phyloP scores from a whole-genome alignment of 169 alveolate genomes.

The Eimeria necatrix region DNA sequence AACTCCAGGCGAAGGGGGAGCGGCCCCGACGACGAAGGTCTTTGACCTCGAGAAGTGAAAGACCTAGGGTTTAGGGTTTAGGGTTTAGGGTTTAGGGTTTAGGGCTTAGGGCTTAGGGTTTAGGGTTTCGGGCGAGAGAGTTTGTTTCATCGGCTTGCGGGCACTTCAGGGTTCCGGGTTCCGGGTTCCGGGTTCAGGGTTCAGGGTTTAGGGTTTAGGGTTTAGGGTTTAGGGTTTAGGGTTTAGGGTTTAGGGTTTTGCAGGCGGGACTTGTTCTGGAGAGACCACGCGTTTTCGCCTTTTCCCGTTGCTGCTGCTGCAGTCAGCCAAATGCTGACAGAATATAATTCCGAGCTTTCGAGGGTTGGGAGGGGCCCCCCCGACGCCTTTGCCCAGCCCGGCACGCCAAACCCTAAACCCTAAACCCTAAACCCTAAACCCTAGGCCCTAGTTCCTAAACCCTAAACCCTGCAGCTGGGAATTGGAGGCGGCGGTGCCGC shows the following conservation, averaged over 20 bases:
- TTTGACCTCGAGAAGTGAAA: slow-evolving; percentile 55
- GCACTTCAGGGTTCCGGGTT: no score
- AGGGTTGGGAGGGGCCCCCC: neutral
- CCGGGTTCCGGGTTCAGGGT: neutral
- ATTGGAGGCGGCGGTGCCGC: no score
- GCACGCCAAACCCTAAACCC: slow-evolving; percentile 51
- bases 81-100: neutral
- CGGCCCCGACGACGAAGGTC: slow-evolving; percentile 19
- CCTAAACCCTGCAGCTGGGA: neutral
- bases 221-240: slow-evolving; percentile 54
- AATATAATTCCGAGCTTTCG: slow-evolving; percentile 76
- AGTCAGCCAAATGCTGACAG: slow-evolving; percentile 83
- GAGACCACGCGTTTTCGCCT: slow-evolving; percentile 82
- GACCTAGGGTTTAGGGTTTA: neutral
- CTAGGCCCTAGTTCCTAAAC: neutral
- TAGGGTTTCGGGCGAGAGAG: no score
- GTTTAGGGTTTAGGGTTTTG: slow-evolving; percentile 22
- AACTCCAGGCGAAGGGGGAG: slow-evolving; percentile 1
- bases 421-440: slow-evolving; percentile 48
- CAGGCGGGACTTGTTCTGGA: slow-evolving; percentile 83
- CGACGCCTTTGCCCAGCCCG: slow-evolving; percentile 45
- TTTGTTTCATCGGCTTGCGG: no score
- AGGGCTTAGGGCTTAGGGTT: slow-evolving; percentile 38
- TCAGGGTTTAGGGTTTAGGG: slow-evolving; percentile 34
- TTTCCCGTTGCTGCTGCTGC: slow-evolving; percentile 85